These are phyloP conservation scores for Glebionis coronaria DNA, from an alignment of 129 eudicot species.

Conservation along the genomic window DNA sequence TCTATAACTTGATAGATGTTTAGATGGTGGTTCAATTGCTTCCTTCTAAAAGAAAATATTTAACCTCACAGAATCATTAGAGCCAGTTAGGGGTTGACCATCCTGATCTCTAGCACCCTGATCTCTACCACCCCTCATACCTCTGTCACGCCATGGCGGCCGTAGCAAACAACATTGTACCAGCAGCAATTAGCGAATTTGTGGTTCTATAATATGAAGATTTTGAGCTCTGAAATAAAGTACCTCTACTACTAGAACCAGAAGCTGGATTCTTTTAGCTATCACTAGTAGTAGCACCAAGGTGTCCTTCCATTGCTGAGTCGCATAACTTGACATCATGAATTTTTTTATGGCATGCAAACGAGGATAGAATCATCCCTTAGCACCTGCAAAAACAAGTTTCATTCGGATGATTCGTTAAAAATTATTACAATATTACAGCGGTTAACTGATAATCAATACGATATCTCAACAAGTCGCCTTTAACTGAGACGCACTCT, in stretches of 20 bases:
- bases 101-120: no score
- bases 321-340: constrained; percentile 90
- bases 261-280: constrained; percentile 55
- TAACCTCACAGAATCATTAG: constrained; percentile 53
- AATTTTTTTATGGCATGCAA: constrained; percentile 76
- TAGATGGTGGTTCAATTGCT: constrained; percentile 61
- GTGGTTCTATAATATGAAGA: constrained; percentile 50
- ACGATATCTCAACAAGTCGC: no score
- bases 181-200: constrained; percentile 62
- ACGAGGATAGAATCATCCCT: constrained; percentile 67
- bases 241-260: constrained; percentile 75
- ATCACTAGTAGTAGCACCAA: no score
- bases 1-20: constrained; percentile 86
- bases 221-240: constrained; percentile 47
- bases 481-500: no score
- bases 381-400: constrained; percentile 56
- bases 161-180: constrained; percentile 95
- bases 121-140: constrained; percentile 55
- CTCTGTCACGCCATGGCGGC: constrained; percentile 92
- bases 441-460: no score
- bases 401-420: no score
- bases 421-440: no score
- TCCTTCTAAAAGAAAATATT: constrained; percentile 72
- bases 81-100: no score
- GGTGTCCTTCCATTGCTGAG: constrained; percentile 58